Evolutionary conservation across 2,329 filamentous ascomycete genomes (phyloP).

Genomic region (Epichloe gansuensis): DNA sequence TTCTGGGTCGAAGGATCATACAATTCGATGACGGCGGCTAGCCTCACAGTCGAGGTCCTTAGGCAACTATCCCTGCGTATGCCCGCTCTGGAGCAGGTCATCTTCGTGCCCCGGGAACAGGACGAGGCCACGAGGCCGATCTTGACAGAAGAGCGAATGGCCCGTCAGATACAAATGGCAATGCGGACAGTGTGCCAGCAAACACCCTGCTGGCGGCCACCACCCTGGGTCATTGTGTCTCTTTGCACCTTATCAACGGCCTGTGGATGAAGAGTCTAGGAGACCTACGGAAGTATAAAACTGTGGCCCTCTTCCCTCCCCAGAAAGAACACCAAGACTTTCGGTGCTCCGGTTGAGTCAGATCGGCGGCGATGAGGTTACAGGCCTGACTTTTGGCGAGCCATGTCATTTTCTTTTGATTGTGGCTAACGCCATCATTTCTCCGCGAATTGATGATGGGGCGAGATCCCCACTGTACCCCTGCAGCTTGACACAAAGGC

Average conservation of each 20-base stretch:
- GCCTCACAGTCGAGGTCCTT: slow-evolving; percentile 27
- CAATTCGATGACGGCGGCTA: slow-evolving; percentile 26
- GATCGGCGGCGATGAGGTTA: background rate
- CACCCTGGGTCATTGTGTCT: slow-evolving; percentile 26
- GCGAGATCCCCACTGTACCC: background rate
- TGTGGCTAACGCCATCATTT: background rate
- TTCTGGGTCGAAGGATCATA: slow-evolving; percentile 25
- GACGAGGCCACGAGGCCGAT: slow-evolving; percentile 18
- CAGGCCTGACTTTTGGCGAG: background rate
- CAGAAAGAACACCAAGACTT: background rate
- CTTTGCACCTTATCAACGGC: slow-evolving; percentile 1
- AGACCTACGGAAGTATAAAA: background rate
- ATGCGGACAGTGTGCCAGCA: slow-evolving; percentile 19
- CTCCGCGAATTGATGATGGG: background rate
- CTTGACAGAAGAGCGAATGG: slow-evolving; percentile 22
- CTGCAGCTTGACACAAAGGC: background rate
- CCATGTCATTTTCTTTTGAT: background rate
- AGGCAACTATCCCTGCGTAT: slow-evolving; percentile 25
- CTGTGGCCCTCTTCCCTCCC: too few species aligned
- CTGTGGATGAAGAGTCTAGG: slow-evolving; percentile 3
- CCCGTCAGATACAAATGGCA: slow-evolving; percentile 24
- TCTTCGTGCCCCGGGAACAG: slow-evolving; percentile 30
- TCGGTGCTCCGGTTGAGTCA: background rate
- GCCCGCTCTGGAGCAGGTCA: slow-evolving; percentile 27
- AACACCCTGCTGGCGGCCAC: slow-evolving; percentile 20